Evolutionary conservation across 164 flowering plant species (phyloP).

Genomic region (Kalanchoe fedtschenkoi): DNA sequence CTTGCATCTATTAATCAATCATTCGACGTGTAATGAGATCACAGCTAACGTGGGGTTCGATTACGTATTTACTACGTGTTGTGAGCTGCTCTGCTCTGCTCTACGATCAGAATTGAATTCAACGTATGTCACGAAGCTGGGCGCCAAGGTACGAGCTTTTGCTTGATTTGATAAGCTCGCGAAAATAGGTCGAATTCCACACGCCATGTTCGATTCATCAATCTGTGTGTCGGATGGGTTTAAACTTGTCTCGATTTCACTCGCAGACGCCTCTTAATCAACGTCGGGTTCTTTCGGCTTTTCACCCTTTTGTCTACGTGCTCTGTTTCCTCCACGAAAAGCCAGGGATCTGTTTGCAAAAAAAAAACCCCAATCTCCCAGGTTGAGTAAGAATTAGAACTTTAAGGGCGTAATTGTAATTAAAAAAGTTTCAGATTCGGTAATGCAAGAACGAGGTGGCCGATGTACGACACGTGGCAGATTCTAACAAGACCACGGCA

Average conservation of each 20-base stretch:
- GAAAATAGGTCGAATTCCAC: not conserved
- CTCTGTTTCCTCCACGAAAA: too few relatives aligned
- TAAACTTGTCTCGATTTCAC: not conserved
- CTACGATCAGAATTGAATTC: not conserved
- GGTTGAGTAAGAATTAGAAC: not conserved
- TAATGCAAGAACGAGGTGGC: not conserved
- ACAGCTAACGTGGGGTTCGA: not conserved
- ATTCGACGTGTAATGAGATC: not conserved
- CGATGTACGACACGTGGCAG: not conserved
- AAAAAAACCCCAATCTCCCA: too few relatives aligned
- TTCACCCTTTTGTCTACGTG: not conserved
- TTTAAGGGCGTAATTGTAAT: not conserved
- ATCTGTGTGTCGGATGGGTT: too few relatives aligned
- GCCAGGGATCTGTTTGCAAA: not conserved
- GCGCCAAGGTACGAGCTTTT: not conserved
- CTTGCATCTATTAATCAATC: too few relatives aligned
- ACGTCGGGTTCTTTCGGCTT: not conserved
- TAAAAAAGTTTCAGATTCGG: not conserved
- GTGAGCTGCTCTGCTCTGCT: too few relatives aligned
- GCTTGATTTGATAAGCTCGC: too few relatives aligned
- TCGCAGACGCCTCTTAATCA: not conserved
- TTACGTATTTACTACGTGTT: not conserved
- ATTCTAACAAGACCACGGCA: not conserved
- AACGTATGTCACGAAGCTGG: not conserved
- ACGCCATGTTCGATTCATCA: not conserved